A percentile compares a stretch with the other conserved stretches of the same genome.
phyloP scores from a whole-genome alignment of 1,284 basidiomycete genomes.

The Gymnopus androsaceus region DNA sequence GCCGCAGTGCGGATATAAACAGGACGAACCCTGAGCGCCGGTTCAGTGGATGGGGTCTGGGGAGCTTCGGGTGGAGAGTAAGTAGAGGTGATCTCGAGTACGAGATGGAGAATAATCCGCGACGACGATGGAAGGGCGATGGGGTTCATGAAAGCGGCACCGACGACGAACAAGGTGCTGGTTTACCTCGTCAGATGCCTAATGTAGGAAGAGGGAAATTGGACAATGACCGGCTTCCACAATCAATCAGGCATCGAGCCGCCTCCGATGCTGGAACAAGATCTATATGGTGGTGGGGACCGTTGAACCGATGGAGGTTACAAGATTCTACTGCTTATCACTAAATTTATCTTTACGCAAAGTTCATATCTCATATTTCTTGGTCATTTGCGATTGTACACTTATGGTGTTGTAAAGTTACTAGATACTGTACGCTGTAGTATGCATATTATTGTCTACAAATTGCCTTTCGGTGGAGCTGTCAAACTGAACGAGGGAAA shows the following conservation, averaged over 20 bases:
- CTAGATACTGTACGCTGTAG: neutral
- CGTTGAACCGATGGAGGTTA: slow-evolving; percentile 69
- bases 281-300: slow-evolving; percentile 78
- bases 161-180: neutral
- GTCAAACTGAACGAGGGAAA: slow-evolving; percentile 23
- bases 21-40: no score
- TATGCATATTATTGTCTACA: neutral
- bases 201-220: neutral
- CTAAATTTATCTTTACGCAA: neutral
- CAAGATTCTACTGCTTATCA: slow-evolving; percentile 73
- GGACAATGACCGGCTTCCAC: slow-evolving; percentile 13
- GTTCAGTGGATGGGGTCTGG: slow-evolving; percentile 57
- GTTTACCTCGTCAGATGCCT: no score
- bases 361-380: neutral
- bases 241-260: no score
- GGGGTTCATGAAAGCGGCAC: neutral
- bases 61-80: slow-evolving; percentile 22
- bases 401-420: no score
- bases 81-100: slow-evolving; percentile 3
- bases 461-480: slow-evolving; percentile 1
- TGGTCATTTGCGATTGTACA: no score
- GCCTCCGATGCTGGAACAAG: slow-evolving; percentile 32
- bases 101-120: slow-evolving; percentile 15
- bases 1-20: slow-evolving; percentile 25
- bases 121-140: slow-evolving; percentile 3